These are phyloP conservation scores for Trichophyton simii DNA, from an alignment of 2,329 filamentous ascomycete species.

Conservation along the genomic window DNA sequence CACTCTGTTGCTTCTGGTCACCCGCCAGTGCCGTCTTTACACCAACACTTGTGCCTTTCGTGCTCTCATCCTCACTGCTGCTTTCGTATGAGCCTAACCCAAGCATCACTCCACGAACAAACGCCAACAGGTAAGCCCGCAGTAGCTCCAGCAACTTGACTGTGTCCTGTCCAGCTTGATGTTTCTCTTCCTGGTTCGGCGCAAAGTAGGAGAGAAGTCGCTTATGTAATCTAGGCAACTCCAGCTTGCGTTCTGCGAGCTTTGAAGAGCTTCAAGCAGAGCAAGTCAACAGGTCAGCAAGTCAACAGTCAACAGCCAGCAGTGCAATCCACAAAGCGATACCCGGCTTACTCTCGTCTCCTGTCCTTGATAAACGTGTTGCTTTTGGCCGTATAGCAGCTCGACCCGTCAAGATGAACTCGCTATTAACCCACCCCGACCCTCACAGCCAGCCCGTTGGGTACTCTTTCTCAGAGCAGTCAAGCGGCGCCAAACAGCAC, in stretches of 20 bases:
- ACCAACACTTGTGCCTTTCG: background rate
- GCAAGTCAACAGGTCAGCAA: background rate
- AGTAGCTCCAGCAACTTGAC: background rate
- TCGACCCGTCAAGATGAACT: constrained; percentile 38
- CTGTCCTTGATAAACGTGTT: background rate
- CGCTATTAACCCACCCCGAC: constrained; percentile 39
- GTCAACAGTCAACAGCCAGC: background rate
- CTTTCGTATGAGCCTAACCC: constrained; percentile 33
- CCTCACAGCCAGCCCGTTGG: constrained; percentile 42
- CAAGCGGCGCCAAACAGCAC: constrained; percentile 51
- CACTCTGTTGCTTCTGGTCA: background rate
- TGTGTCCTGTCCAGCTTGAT: background rate
- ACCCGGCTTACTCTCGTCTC: background rate
- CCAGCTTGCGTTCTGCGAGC: background rate
- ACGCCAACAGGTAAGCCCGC: background rate
- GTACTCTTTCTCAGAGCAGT: constrained; percentile 47
- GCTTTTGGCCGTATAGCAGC: background rate
- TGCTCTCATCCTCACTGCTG: constrained; percentile 34
- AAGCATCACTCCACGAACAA: constrained; percentile 20
- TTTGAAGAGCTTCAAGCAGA: background rate
- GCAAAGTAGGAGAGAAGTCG: background rate
- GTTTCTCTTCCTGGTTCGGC: background rate
- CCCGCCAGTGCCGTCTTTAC: background rate
- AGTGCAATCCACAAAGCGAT: background rate
- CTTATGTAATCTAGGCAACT: background rate